Conservation (phyloP, 305 asterid species). For the Rubia tinctorum region DNA sequence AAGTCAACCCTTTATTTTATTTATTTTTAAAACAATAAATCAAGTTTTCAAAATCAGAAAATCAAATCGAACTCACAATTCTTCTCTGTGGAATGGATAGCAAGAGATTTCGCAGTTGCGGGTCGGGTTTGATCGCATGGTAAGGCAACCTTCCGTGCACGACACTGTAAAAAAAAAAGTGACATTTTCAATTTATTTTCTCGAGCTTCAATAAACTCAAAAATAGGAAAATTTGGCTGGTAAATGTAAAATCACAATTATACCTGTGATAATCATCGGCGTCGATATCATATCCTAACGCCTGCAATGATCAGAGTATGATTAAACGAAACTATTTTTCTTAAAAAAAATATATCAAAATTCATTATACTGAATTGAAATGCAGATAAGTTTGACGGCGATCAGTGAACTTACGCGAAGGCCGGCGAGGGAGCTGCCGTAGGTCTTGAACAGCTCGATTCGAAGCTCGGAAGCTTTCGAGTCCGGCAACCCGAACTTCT, state of each 20-base stretch:
- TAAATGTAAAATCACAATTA: background rate
- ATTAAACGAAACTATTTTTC: background rate
- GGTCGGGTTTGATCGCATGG: slow-evolving; percentile 59
- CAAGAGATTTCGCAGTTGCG: slow-evolving; percentile 48
- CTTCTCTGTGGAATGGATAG: slow-evolving; percentile 61
- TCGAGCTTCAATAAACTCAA: background rate
- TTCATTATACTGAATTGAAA: background rate
- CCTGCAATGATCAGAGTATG: slow-evolving; percentile 32
- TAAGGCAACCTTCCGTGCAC: slow-evolving; percentile 94
- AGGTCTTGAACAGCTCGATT: slow-evolving; percentile 65
- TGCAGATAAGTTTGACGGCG: background rate
- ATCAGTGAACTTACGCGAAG: slow-evolving; percentile 51
- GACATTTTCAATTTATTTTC: background rate
- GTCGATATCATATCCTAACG: slow-evolving; percentile 63
- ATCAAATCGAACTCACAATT: slow-evolving; percentile 41
- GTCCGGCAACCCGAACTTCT: slow-evolving; percentile 58
- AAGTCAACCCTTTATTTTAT: background rate
- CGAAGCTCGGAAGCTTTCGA: slow-evolving; percentile 62
- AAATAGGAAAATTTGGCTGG: background rate
- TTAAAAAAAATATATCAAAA: background rate
- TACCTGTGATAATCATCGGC: slow-evolving; percentile 91
- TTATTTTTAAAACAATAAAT: background rate
- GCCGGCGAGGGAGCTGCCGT: slow-evolving; percentile 92
- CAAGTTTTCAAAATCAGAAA: background rate
- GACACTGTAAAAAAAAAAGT: slow-evolving; percentile 31